phyloP scores from a whole-genome alignment of 2,329 filamentous ascomycete genomes.

The Fusarium hostae region DNA sequence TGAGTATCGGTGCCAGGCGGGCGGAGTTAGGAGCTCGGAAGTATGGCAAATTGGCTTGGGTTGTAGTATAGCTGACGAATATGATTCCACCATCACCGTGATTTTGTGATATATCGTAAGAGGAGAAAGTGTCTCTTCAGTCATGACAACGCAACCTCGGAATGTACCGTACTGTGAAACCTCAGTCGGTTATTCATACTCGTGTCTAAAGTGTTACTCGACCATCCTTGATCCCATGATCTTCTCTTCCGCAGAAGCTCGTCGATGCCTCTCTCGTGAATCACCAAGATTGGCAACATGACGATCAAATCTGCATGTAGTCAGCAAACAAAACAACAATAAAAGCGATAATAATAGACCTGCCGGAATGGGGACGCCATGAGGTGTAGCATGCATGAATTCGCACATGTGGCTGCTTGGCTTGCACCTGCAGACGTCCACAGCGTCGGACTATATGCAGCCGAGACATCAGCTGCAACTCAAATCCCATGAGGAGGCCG shows the following conservation, averaged over 20 bases:
- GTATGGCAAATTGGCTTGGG: slow-evolving; percentile 8
- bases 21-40: slow-evolving; percentile 6
- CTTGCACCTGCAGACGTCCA: slow-evolving; percentile 14
- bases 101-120: slow-evolving; percentile 17
- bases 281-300: slow-evolving; percentile 11
- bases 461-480: slow-evolving; percentile 23
- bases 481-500: slow-evolving; percentile 14
- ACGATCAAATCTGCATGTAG: slow-evolving; percentile 13
- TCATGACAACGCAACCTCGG: background rate
- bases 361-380: slow-evolving; percentile 12
- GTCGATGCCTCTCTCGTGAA: background rate
- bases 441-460: slow-evolving; percentile 24
- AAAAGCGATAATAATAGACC: slow-evolving; percentile 20
- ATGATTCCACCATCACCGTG: slow-evolving; percentile 1
- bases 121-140: background rate
- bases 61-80: slow-evolving; percentile 28
- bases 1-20: slow-evolving; percentile 15
- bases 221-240: background rate
- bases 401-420: slow-evolving; percentile 11
- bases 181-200: slow-evolving; percentile 13
- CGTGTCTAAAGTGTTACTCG: background rate
- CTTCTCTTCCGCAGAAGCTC: background rate
- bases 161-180: slow-evolving; percentile 26
- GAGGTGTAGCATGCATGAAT: background rate
- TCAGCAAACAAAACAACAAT: slow-evolving; percentile 7